These are phyloP conservation scores for Ascochyta lentis DNA, from an alignment of 2,329 filamentous ascomycete species.

Conservation along the genomic window DNA sequence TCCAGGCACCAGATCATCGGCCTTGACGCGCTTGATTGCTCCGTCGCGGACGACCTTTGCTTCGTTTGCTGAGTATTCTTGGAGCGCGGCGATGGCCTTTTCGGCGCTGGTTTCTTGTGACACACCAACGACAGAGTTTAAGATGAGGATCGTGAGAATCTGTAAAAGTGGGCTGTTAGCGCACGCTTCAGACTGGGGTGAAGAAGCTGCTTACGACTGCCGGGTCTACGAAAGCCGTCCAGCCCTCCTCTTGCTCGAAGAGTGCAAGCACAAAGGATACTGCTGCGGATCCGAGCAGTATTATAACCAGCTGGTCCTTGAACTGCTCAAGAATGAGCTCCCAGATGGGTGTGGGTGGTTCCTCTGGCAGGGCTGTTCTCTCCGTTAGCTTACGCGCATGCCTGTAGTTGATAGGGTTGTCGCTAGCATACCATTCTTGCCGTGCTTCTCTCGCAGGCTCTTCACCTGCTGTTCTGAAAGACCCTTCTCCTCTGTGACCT, in stretches of 20 bases:
- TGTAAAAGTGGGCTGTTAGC: constrained; percentile 49
- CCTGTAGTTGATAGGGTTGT: neutral
- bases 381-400: constrained; percentile 2
- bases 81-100: constrained; percentile 95
- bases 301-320: constrained; percentile 97
- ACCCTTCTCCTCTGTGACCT: constrained; percentile 59
- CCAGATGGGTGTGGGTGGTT: constrained; percentile 95
- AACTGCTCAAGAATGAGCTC: constrained; percentile 97
- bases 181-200: neutral
- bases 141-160: constrained; percentile 95
- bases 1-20: constrained; percentile 95
- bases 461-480: constrained; percentile 58
- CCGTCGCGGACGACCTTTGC: constrained; percentile 92
- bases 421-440: constrained; percentile 58
- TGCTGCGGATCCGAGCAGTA: constrained; percentile 88
- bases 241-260: constrained; percentile 91
- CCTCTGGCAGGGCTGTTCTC: constrained; percentile 73
- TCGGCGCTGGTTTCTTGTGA: constrained; percentile 98
- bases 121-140: constrained; percentile 96
- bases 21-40: constrained; percentile 80
- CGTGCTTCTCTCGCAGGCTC: constrained; percentile 56
- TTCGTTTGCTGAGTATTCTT: constrained; percentile 99
- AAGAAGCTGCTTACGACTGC: constrained; percentile 73
- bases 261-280: constrained; percentile 93
- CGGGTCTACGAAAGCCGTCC: constrained; percentile 97